Evolutionary conservation across 75 land plant species (phyloP), one percentile per base, ranked within the genome.

Genomic region (Azolla pinnata): DNA sequence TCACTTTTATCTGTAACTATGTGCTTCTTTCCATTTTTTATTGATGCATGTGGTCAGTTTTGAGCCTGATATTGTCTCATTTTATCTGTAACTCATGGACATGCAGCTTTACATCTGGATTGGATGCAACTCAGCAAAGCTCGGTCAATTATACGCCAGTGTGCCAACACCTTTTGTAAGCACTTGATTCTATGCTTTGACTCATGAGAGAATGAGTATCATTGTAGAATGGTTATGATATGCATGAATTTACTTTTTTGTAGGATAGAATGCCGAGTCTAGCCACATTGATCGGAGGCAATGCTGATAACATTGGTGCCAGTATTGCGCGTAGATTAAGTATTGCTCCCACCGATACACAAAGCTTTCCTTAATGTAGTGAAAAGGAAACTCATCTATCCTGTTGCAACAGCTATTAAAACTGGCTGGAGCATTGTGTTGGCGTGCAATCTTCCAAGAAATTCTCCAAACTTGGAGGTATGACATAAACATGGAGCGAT

Each of bases 241-340:
- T 7, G 42, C 42, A 38, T 38, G 7, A 14, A 7, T 38, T 14
- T 14, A 38, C n/a, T n/a, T n/a, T n/a, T n/a, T n/a, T n/a, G 23
- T 17, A 86, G 91, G 80, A 68, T 25, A 74, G 74, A 62, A 69
- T 60, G 17, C 78, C 81, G 12, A 79, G 85, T 62, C 76, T 87
- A 29, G 62, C 83, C 57, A 70, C 84, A 4, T 50, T 86, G 28
- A 50, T 90, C 57, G 93, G 93, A 28, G 97, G 97, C n/a, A 68
- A 65, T 59, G 77, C 85, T 45, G 85, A 87, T 50, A 87, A 79
- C 62, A 81, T 80, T 33, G 97, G 88, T 47, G 81, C 86, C 17
- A 68, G 88, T 60, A 87, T 90, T 57, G 92, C 97, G 40, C 91
- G 92, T 5, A 71, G 92, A 10, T 65, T 90, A 66, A 82, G 91